phyloP scores from a whole-genome alignment of 352 stramenopile genomes.

The Phytophthora ohioensis region DNA sequence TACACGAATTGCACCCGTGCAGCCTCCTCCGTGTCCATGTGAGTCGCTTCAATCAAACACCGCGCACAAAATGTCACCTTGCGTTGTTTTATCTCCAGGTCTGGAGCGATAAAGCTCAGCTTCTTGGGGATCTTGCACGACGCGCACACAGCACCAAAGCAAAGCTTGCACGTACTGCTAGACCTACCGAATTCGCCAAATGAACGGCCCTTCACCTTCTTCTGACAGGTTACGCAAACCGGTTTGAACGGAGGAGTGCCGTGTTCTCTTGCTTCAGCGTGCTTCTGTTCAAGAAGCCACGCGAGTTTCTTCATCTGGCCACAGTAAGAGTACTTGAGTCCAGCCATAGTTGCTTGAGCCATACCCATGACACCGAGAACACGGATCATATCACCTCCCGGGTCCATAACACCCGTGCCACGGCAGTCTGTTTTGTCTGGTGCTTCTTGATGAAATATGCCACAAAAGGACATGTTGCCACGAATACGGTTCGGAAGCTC shows the following conservation, averaged over 20 bases:
- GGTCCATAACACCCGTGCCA: slow-evolving; percentile 37
- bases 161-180: slow-evolving; percentile 34
- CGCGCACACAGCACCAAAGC: slow-evolving; percentile 30
- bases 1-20: slow-evolving; percentile 35
- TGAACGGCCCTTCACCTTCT: slow-evolving; percentile 19
- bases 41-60: slow-evolving; percentile 40
- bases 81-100: slow-evolving; percentile 35
- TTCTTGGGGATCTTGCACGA: slow-evolving; percentile 39
- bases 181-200: slow-evolving; percentile 25
- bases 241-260: slow-evolving; percentile 12
- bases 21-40: slow-evolving; percentile 33
- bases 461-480: slow-evolving; percentile 57
- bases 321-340: slow-evolving; percentile 44
- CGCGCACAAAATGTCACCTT: slow-evolving; percentile 42
- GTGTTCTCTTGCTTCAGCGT: slow-evolving; percentile 20
- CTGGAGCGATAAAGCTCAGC: slow-evolving; percentile 35
- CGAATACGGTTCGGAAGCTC: slow-evolving; percentile 37
- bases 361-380: slow-evolving; percentile 29
- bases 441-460: slow-evolving; percentile 40
- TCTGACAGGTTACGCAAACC: slow-evolving; percentile 33
- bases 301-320: slow-evolving; percentile 47
- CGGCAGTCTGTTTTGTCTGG: slow-evolving; percentile 29
- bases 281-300: slow-evolving; percentile 36
- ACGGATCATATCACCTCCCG: slow-evolving; percentile 31
- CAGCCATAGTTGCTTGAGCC: slow-evolving; percentile 30